Percentiles rank a stretch among this genome's conserved stretches.
Evolutionary conservation across 164 flowering plant species (phyloP).

Genomic region (Protea cynaroides): DNA sequence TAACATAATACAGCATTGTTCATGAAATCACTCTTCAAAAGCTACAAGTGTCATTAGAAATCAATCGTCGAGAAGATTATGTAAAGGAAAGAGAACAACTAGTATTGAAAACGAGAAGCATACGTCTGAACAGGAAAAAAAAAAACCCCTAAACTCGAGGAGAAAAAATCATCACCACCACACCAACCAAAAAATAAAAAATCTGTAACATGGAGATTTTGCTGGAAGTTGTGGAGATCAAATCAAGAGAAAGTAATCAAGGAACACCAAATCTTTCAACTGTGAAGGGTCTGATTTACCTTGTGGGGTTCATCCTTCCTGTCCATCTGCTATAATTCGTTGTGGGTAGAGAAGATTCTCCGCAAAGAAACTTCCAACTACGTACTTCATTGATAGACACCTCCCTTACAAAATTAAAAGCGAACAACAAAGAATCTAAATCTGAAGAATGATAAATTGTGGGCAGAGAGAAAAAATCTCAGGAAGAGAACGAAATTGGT

Average conservation of each 20-base stretch:
- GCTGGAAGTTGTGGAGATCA: neutral
- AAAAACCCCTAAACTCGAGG: neutral
- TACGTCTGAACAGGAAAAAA: neutral
- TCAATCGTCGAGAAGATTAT: too few species aligned
- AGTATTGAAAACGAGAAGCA: too few species aligned
- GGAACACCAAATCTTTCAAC: neutral
- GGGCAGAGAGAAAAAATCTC: neutral
- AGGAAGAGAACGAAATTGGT: neutral
- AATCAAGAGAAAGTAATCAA: neutral
- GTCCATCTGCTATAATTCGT: constrained; percentile 17
- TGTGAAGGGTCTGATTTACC: constrained; percentile 3
- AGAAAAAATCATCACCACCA: too few species aligned
- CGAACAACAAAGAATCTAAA: neutral
- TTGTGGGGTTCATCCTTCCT: constrained; percentile 15
- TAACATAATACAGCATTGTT: neutral
- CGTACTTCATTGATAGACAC: constrained; percentile 24
- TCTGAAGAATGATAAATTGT: neutral
- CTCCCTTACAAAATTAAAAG: neutral
- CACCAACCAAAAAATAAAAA: too few species aligned
- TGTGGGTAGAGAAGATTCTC: neutral
- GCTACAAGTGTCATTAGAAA: too few species aligned
- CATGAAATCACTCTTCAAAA: neutral
- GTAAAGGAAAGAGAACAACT: too few species aligned
- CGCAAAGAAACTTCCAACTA: constrained; percentile 8
- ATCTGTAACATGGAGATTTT: neutral